Conservation (phyloP, 1,139 yeast genomes). For the Debaryomycetaceae sp. region DNA sequence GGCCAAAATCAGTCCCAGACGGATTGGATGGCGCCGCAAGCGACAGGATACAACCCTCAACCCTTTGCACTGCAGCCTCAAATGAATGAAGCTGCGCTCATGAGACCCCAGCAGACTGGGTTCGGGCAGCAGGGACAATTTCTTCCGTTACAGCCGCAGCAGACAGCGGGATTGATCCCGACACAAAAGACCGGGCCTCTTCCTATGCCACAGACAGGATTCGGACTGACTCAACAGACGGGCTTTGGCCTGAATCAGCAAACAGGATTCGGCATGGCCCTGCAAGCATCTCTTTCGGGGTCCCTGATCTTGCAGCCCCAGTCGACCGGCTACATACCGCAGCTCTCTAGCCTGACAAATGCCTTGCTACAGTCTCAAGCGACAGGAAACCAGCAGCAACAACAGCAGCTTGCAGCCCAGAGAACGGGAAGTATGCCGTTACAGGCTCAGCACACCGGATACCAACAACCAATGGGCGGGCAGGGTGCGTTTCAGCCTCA, state of each 20-base stretch:
- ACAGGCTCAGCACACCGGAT: constrained; percentile 10
- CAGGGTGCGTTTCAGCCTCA: constrained; percentile 28
- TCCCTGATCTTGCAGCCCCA: constrained; percentile 8
- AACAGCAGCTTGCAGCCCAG: constrained; percentile 1
- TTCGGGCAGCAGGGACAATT: constrained; percentile 16
- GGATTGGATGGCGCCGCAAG: constrained; percentile 22
- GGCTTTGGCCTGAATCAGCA: constrained; percentile 6
- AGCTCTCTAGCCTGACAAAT: background rate
- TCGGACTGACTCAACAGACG: constrained; percentile 4
- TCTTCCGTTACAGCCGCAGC: constrained; percentile 38
- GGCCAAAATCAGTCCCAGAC: constrained; percentile 8
- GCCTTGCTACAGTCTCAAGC: constrained; percentile 2
- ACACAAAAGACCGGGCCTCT: constrained; percentile 26
- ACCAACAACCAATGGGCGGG: constrained; percentile 25
- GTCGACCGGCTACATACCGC: constrained; percentile 2
- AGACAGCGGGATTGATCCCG: constrained; percentile 36
- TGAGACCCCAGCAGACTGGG: constrained; percentile 12
- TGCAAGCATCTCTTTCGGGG: constrained; percentile 5
- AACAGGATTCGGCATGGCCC: constrained; percentile 5
- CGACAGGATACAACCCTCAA: constrained; percentile 13
- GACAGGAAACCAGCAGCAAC: constrained; percentile 2
- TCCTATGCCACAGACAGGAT: constrained; percentile 12
- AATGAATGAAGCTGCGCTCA: constrained; percentile 11
- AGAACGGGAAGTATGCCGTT: constrained; percentile 2
- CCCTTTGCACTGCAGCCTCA: constrained; percentile 25